Evolutionary conservation across 768 basidiomycete genomes (phyloP), one percentile per base, ranked within the genome.

Genomic region (Tricholoma terreum): DNA sequence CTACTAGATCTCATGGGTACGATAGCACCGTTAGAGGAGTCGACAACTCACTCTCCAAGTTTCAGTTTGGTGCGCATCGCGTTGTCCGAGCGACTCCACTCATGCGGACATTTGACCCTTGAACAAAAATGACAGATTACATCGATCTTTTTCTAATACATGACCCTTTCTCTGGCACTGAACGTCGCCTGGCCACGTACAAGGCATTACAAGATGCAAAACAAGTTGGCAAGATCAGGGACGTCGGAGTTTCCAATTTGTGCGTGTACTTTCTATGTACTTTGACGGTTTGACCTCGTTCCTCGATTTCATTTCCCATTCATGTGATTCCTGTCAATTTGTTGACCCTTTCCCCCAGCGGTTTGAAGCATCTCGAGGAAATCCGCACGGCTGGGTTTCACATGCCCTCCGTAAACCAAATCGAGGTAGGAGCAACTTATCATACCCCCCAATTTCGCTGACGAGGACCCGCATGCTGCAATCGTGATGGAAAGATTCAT

Each of bases 231-330:
- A 89, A 89, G 63, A 79, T 92, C 51, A 78, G 81, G 59, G 77
- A 78, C 4, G 81, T 90, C n/a, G 91, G 91, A 2, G 91, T 93
- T 6, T 92, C 89, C 1, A 94, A 94, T 71, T 94, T 85, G 89
- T 90, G 62, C n/a, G n/a, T n/a, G n/a, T n/a, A n/a, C n/a, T n/a
- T n/a, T n/a, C n/a, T n/a, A n/a, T 48, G 87, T 67, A 42, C 53
- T 31, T 30, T 50, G 35, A n/a, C n/a, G n/a, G n/a, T 30, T 42
- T 21, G 33, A 30, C 14, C 35, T 22, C 49, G 45, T 53, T 34
- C 30, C 55, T 42, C 46, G 52, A 33, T 24, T 43, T 50, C 17
- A n/a, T 54, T 4, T n/a, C 30, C 27, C 21, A 17, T 22, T 14
- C 36, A 31, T 33, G 21, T 42, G 12, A 9, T 35, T 35, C 22